Evolutionary conservation across 2,329 filamentous ascomycete species (phyloP), one percentile per base, ranked within the genome.

Genomic region (Curvularia spicifera): DNA sequence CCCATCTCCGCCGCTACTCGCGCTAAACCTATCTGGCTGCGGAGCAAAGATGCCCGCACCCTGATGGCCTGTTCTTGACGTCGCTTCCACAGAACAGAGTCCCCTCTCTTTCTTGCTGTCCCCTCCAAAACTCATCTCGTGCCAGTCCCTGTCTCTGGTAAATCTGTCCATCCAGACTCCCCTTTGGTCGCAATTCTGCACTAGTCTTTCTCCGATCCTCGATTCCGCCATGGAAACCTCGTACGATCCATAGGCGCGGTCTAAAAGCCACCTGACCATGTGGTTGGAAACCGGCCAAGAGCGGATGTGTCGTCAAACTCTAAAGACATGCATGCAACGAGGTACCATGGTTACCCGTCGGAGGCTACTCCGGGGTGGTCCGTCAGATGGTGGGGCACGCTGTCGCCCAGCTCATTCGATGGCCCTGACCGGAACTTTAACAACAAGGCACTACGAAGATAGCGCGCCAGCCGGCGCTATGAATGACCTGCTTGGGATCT

Each of bases 301-400:
- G 40, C 26, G 43, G 39, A 26, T 26, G 40, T 26, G n/a, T 53
- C 43, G 55, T 29, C 40, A 39, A 24, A 51, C 50, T 44, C 33
- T 45, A 42, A 51, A 31, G 13, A 29, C 15, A 50, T 57, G 48
- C 48, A 37, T 37, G 33, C 44, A 46, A 29, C 44, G 26, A 45
- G 22, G 15, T 64, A 37, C 59, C 56, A 61, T 51, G 54, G 39
- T 28, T 53, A 37, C 22, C 42, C 47, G 15, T 20, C 68, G 67
- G 68, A 69, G 31, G 42, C 40, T 24, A 46, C 63, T 71, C 68
- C 68, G 66, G 60, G 48, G 51, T 53, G 53, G 56, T 56, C 52
- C 56, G 60, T 45, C 68, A 35, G 57, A 50, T 50, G 29, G 35
- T 51, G 37, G 53, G 43, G 26, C 44, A n/a, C 29, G 43, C 29